A percentile compares a stretch with the other conserved stretches of the same genome.
phyloP scores from a whole-genome alignment of 2,329 filamentous ascomycete genomes.

The Metarhizium album region DNA sequence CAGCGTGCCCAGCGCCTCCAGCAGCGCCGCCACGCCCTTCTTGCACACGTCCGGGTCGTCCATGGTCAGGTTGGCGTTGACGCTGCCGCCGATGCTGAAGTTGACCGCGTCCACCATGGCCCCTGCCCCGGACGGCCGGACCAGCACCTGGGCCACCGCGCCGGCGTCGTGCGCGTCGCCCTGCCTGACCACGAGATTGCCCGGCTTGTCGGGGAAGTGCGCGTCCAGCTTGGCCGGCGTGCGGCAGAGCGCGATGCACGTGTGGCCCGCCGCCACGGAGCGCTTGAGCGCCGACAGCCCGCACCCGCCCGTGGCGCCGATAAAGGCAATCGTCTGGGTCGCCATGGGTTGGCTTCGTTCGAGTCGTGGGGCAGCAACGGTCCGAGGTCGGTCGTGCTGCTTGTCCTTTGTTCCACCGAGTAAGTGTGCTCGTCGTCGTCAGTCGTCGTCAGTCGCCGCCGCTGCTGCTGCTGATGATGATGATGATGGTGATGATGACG shows the following conservation, averaged over 20 bases:
- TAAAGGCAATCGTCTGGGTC: conserved; percentile 20
- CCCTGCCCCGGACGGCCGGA: conserved; percentile 12
- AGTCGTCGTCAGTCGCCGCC: no score
- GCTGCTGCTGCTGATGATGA: no score
- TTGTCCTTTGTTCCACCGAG: no score
- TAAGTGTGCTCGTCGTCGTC: no score
- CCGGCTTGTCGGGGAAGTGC: conserved; percentile 17
- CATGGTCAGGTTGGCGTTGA: conserved; percentile 14
- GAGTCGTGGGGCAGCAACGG: no score
- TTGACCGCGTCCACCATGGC: conserved; percentile 27
- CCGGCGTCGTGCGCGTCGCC: conserved; percentile 27
- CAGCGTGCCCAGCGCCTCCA: conserved; percentile 20
- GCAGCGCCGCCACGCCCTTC: conserved; percentile 23
- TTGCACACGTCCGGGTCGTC: conserved; percentile 30
- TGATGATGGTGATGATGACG: neutral
- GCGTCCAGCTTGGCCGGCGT: conserved; percentile 28
- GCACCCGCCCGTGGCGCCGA: conserved; percentile 33
- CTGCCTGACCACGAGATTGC: conserved; percentile 25
- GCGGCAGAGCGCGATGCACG: conserved; percentile 30
- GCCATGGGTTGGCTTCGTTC: no score
- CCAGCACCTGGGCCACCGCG: conserved; percentile 23
- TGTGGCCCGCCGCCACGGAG: conserved; percentile 25
- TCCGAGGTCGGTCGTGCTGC: no score
- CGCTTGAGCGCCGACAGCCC: conserved; percentile 26
- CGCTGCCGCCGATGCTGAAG: conserved; percentile 26